A percentile compares a stretch with the other conserved stretches of the same genome.
Evolutionary conservation across 352 stramenopile species (phyloP).

Genomic region (Globisporangium orthogonon): DNA sequence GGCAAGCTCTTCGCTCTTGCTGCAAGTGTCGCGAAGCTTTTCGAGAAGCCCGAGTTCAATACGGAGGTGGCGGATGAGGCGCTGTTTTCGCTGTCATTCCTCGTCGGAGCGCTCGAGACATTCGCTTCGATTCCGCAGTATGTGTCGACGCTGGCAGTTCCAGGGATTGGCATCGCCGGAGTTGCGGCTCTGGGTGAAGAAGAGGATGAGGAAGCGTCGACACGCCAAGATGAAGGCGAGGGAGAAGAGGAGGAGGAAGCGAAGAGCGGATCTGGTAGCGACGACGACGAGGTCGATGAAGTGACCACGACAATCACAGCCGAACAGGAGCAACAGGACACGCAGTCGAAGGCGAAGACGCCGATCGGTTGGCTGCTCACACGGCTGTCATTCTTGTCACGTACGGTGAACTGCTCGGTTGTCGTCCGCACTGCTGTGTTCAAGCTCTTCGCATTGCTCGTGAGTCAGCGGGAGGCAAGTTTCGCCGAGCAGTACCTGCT

Average conservation of each 20-base stretch:
- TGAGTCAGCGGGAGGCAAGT: slow-evolving; percentile 42
- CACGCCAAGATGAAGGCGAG: background rate
- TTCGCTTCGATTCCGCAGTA: slow-evolving; percentile 61
- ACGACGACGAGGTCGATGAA: slow-evolving; percentile 22
- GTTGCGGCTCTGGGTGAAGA: slow-evolving; percentile 8
- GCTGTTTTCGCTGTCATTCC: slow-evolving; percentile 50
- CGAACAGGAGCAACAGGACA: slow-evolving; percentile 37
- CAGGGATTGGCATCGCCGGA: slow-evolving; percentile 14
- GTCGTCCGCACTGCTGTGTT: slow-evolving; percentile 71
- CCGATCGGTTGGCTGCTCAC: slow-evolving; percentile 81
- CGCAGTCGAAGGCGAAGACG: slow-evolving; percentile 44
- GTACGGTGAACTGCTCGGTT: slow-evolving; percentile 38
- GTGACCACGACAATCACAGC: slow-evolving; percentile 17
- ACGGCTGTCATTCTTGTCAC: slow-evolving; percentile 73
- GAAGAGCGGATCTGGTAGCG: slow-evolving; percentile 14
- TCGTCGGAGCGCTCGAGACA: slow-evolving; percentile 47
- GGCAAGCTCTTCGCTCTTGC: slow-evolving; percentile 57
- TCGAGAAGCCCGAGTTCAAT: slow-evolving; percentile 51
- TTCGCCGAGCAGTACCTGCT: slow-evolving; percentile 59
- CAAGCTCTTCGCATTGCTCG: slow-evolving; percentile 81
- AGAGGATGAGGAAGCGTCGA: slow-evolving; percentile 7
- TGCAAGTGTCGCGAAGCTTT: slow-evolving; percentile 54
- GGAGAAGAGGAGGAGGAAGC: slow-evolving; percentile 9
- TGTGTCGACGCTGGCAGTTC: slow-evolving; percentile 21
- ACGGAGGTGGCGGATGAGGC: slow-evolving; percentile 49